Evolutionary conservation across 192 early-diverging fungal genomes (phyloP), one percentile per base, ranked within the genome.

Genomic region (Coemansia aciculifera): DNA sequence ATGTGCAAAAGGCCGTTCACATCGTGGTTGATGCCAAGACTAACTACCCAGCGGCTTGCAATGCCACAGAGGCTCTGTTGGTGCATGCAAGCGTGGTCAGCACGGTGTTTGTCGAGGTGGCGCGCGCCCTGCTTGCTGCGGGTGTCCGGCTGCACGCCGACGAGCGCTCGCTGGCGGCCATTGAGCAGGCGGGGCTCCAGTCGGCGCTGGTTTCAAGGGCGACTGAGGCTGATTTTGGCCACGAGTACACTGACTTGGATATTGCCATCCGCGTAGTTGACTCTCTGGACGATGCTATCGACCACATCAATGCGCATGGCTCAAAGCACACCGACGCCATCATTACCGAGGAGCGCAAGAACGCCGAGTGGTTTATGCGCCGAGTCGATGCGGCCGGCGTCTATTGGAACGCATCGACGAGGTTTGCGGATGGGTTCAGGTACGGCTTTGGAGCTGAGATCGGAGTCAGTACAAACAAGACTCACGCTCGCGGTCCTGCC

Each of bases 401-500:
- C 27, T 99, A 93, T 81, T 97, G 93, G 93, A 99, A 99, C 72
- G 95, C 95, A 5, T 90, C 88, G 65, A 97, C 94, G 21, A 84
- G 97, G 19, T 98, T 99, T 84, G 94, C 97, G 37, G 97, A 99
- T 75, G 97, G 97, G 7, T 99, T 99, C 89, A 87, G 96, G 61
- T 98, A 96, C 81, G 97, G 97, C 17, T 99, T 99, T 85, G 97
- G 97, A 32, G 92, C 97, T 0, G 97, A 99, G 80, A 95, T 99
- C 66, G 97, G 97, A 29, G 94, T 93, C 31, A 94, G 92, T 70
- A 99, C 98, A 61, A 99, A 99, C 86, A 99, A 99, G 81, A 98
- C 96, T 1, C 98, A 99, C 74, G 98, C 98, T 10, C 88, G 98
- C 60, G 98, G 98, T 3, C 98, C 98, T 1, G 98, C 98, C 4